Evolutionary conservation across 106 monocot species (phyloP), one percentile per base, ranked within the genome.

Genomic region (Dendrobium huoshanense): DNA sequence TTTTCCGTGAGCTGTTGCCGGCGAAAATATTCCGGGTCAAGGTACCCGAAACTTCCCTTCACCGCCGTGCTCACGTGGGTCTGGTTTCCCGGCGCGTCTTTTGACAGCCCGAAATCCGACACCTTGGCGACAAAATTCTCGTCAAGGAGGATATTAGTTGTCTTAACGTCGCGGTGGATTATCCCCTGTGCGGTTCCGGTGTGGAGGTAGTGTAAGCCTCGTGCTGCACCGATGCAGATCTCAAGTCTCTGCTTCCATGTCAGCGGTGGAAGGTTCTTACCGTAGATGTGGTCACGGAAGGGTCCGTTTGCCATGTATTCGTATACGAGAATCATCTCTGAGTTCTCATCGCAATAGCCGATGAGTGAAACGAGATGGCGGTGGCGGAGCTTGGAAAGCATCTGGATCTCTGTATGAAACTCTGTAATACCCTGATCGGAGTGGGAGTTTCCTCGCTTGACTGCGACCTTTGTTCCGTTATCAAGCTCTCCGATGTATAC

Each of bases 101-200:
- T 89, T 16, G 89, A 90, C 45, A 90, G 79, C 18, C 90, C 90
- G 45, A 90, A 90, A 56, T 90, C 90, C 16, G 90, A 85, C 5
- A 90, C 90, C 70, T 90, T 90, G 51, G 90, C 87, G 18, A 88
- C 83, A 42, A 90, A 79, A 73, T 83, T 88, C 9, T 90, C 90
- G 44, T 90, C 91, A 15, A 91, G 81, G 56, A 94, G 85, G 58
- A 94, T 94, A 81, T 94, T 94, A n/a, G 94, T 88, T 3, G 94
- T 91, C 80, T 94, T 94, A 16, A 94, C 91, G 76, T 94, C 94
- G 2, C 94, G 94, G 77, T 94, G 94, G 84, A 94, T 94, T 78
- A 94, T 89, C 31, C 90, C 90, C 77, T 85, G 83, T 0, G 84
- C 56, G 7, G 84, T 72, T 25, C 84, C 84, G 9, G 83, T 83